Percentiles rank a stretch among this genome's conserved stretches.
These are phyloP conservation scores for Ustilago nuda DNA, from an alignment of 1,284 basidiomycete species.

Conservation along the genomic window DNA sequence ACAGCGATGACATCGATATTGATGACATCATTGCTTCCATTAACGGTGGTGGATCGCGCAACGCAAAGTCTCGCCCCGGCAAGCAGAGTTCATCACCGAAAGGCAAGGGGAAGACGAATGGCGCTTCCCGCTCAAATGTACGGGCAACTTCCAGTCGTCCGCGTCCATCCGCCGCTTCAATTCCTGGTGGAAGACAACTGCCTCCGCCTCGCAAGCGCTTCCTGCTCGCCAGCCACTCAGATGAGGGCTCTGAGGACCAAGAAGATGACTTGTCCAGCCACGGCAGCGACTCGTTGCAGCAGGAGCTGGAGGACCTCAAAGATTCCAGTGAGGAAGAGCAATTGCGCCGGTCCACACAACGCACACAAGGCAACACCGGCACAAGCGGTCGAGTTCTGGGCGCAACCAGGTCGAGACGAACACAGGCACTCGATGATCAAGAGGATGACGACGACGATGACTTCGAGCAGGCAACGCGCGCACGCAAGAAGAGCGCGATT, in stretches of 20 bases:
- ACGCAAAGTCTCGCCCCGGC: constrained; percentile 1
- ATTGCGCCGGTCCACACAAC: constrained; percentile 20
- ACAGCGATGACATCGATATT: constrained; percentile 21
- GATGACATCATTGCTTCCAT: constrained; percentile 39
- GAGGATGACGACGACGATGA: constrained; percentile 24
- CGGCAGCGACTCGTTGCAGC: constrained; percentile 11
- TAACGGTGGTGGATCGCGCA: constrained; percentile 20
- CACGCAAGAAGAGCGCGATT: constrained; percentile 4
- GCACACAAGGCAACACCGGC: constrained; percentile 1
- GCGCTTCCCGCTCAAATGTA: background rate
- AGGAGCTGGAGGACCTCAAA: constrained; percentile 24
- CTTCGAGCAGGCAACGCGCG: background rate
- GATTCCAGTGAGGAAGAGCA: constrained; percentile 19
- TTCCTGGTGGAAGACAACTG: background rate
- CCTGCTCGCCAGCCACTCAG: constrained; percentile 8
- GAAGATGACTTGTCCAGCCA: constrained; percentile 6
- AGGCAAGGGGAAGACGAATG: background rate
- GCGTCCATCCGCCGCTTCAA: background rate
- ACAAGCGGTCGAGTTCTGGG: background rate
- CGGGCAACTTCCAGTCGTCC: background rate
- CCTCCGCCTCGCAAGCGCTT: constrained; percentile 12
- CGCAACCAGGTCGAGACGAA: constrained; percentile 1
- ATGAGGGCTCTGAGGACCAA: constrained; percentile 18
- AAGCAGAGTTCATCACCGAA: background rate
- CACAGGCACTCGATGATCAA: constrained; percentile 1